phyloP scores from a whole-genome alignment of 2,329 filamentous ascomycete species.

The Coleophoma eucalyptorum region DNA sequence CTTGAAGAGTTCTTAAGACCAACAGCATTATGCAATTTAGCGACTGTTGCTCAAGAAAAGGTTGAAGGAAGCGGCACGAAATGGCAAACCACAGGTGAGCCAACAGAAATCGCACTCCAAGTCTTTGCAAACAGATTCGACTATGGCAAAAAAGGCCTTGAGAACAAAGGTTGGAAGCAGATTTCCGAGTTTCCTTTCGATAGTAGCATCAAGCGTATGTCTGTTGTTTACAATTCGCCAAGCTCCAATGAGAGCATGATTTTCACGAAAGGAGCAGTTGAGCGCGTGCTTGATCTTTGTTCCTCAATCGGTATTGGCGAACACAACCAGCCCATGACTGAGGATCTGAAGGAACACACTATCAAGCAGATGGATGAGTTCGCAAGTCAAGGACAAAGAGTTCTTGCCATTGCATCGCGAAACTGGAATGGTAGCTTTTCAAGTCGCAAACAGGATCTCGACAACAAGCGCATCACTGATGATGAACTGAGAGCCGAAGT shows the following conservation, averaged over 20 bases:
- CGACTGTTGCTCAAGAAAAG: constrained; percentile 39
- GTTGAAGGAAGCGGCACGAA: constrained; percentile 31
- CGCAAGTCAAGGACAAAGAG: constrained; percentile 54
- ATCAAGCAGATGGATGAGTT: constrained; percentile 52
- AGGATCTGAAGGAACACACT: constrained; percentile 37
- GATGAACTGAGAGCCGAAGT: constrained; percentile 31
- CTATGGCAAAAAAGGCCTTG: constrained; percentile 39
- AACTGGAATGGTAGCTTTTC: constrained; percentile 17
- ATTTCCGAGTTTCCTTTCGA: constrained; percentile 64
- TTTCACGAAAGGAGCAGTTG: constrained; percentile 61
- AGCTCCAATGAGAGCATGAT: constrained; percentile 31
- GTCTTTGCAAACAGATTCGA: constrained; percentile 61
- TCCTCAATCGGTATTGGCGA: constrained; percentile 37
- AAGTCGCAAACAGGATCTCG: not conserved
- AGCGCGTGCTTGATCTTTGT: constrained; percentile 55
- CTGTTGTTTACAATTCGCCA: constrained; percentile 48
- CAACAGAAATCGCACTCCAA: constrained; percentile 64
- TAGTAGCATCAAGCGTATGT: constrained; percentile 63
- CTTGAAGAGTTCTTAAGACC: constrained; percentile 48
- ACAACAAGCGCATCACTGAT: constrained; percentile 12
- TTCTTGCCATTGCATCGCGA: constrained; percentile 50
- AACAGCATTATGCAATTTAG: constrained; percentile 54
- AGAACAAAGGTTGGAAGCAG: constrained; percentile 40
- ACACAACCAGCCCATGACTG: constrained; percentile 33
- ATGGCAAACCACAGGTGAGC: constrained; percentile 59